phyloP scores from a whole-genome alignment of 768 basidiomycete genomes.

The Gymnopilus junonius region DNA sequence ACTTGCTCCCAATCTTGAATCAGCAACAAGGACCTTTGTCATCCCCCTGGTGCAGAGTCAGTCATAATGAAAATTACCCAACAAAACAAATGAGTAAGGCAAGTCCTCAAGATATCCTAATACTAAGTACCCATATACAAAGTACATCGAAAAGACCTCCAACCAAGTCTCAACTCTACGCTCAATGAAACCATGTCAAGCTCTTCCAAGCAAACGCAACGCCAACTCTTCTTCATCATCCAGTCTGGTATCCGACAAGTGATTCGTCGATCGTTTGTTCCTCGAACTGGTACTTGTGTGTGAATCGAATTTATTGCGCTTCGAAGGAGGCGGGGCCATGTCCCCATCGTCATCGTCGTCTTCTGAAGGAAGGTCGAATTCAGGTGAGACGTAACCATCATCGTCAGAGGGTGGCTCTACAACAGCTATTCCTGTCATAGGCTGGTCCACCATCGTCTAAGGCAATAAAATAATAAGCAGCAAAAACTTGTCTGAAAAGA shows the following conservation, averaged over 20 bases:
- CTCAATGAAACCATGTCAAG: neutral
- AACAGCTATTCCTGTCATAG: conserved; percentile 28
- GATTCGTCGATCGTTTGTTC: conserved; percentile 15
- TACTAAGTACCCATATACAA: too few relatives aligned
- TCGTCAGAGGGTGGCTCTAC: conserved; percentile 41
- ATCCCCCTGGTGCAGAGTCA: too few relatives aligned
- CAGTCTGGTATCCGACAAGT: conserved; percentile 20
- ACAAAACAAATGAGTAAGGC: too few relatives aligned
- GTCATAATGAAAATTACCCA: too few relatives aligned
- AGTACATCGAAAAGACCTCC: too few relatives aligned
- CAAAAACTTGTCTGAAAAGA: too few relatives aligned
- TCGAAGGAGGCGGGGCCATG: conserved; percentile 35
- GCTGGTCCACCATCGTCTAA: conserved; percentile 34
- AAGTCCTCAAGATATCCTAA: too few relatives aligned
- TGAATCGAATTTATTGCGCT: conserved; percentile 25
- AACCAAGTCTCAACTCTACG: too few relatives aligned
- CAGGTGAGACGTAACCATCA: conserved; percentile 75
- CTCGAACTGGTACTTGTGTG: neutral
- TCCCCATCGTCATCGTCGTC: conserved; percentile 29
- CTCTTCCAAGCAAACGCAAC: conserved; percentile 50
- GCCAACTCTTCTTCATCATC: conserved; percentile 60
- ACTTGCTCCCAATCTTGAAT: too few relatives aligned
- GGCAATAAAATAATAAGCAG: conserved; percentile 7
- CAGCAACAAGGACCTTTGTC: too few relatives aligned
- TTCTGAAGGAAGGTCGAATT: conserved; percentile 57